A percentile compares a stretch with the other conserved stretches of the same genome.
These are phyloP conservation scores for Leptographium radiaticola DNA, from an alignment of 2,329 filamentous ascomycete genomes.

Conservation along the genomic window DNA sequence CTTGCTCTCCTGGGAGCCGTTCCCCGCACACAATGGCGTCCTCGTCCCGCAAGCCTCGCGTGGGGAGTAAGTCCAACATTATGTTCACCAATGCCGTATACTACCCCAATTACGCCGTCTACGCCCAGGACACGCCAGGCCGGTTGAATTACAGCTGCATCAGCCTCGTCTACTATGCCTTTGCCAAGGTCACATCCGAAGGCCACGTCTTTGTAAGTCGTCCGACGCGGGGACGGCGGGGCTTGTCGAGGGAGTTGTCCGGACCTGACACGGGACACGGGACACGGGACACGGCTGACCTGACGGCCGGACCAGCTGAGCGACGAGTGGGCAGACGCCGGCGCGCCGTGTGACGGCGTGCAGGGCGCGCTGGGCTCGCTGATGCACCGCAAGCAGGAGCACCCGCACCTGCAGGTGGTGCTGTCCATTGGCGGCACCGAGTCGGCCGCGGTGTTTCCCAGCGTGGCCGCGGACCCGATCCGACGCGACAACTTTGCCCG, in stretches of 20 bases:
- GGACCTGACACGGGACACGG: neutral
- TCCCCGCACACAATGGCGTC: constrained; percentile 20
- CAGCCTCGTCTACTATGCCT: constrained; percentile 73
- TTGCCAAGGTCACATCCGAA: constrained; percentile 59
- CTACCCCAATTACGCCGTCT: constrained; percentile 69
- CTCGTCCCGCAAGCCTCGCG: constrained; percentile 29
- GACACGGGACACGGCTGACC: neutral
- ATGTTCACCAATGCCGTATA: constrained; percentile 66
- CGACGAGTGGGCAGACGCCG: constrained; percentile 65
- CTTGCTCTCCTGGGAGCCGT: neutral
- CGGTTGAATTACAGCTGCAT: constrained; percentile 63
- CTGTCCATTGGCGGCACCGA: constrained; percentile 61
- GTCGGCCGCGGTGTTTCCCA: constrained; percentile 53
- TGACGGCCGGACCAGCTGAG: constrained; percentile 42
- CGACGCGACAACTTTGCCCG: constrained; percentile 57
- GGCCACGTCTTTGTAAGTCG: constrained; percentile 62
- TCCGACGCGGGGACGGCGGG: neutral
- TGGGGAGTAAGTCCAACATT: constrained; percentile 32
- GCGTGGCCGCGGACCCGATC: constrained; percentile 47
- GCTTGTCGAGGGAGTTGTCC: neutral
- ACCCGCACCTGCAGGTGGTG: constrained; percentile 60
- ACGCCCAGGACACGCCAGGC: constrained; percentile 59
- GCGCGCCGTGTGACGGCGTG: constrained; percentile 58
- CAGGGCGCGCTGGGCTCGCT: constrained; percentile 62
- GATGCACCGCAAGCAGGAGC: constrained; percentile 56